A percentile compares a stretch with the other conserved stretches of the same genome.
phyloP scores from a whole-genome alignment of 148 eudicot genomes.

The Cornus suecica region DNA sequence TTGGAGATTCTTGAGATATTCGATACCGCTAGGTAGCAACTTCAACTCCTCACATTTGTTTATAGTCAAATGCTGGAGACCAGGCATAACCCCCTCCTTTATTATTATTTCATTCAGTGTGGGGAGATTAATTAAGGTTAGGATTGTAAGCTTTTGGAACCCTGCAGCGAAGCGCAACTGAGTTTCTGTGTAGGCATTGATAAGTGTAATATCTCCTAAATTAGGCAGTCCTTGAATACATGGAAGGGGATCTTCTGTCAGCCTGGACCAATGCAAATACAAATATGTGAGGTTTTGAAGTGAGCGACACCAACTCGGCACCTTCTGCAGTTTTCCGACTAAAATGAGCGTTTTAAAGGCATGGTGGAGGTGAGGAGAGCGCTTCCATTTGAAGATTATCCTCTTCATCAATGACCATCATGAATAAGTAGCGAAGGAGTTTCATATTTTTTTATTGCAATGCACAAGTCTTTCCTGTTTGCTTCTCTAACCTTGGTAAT shows the following conservation, averaged over 20 bases:
- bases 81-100: conserved; percentile 14
- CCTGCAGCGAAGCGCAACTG: conserved; percentile 11
- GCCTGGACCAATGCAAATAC: neutral
- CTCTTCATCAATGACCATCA: neutral
- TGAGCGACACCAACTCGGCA: conserved; percentile 12
- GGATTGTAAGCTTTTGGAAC: conserved; percentile 1
- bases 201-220: conserved; percentile 1
- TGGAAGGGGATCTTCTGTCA: conserved; percentile 5
- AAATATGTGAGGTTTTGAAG: conserved; percentile 11
- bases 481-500: conserved; percentile 10
- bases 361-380: conserved; percentile 12
- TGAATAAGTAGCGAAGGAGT: neutral
- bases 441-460: conserved; percentile 1
- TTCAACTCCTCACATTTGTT: neutral
- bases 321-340: neutral
- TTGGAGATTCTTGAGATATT: conserved; percentile 5
- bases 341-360: conserved; percentile 6
- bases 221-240: conserved; percentile 18
- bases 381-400: conserved; percentile 7
- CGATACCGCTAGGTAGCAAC: conserved; percentile 10
- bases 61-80: conserved; percentile 5
- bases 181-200: neutral
- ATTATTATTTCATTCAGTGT: neutral
- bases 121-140: conserved; percentile 1
- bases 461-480: conserved; percentile 11